A percentile compares a stretch with the other conserved stretches of the same genome.
Evolutionary conservation across 176 grass and related monocot species (phyloP).

Genomic region (Oryza punctata): DNA sequence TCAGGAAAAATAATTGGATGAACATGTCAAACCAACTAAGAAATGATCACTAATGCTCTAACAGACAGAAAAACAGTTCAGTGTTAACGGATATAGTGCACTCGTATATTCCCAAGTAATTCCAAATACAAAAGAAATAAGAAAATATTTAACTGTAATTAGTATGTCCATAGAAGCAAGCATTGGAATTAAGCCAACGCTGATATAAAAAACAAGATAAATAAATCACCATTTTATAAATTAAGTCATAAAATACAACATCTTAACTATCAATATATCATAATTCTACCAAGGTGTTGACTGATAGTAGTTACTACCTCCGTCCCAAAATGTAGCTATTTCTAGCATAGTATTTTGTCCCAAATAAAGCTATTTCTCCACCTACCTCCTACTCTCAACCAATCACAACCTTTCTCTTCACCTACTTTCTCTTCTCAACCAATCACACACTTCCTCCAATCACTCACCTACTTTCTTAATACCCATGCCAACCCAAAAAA

Average conservation of each 20-base stretch:
- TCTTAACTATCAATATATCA: not conserved
- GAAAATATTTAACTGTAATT: not conserved
- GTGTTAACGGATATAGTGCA: not conserved
- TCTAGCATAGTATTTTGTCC: no score
- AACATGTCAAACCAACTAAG: not conserved
- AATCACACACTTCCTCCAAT: no score
- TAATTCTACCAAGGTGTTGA: not conserved
- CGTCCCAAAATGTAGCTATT: no score
- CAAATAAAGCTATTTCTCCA: no score
- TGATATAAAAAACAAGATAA: not conserved
- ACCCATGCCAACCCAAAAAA: no score
- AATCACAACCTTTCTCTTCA: no score
- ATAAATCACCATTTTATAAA: not conserved
- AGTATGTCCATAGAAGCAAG: not conserved
- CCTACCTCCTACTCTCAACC: no score
- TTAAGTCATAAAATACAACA: not conserved
- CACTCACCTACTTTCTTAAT: no score
- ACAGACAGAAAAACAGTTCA: not conserved
- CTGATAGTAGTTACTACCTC: not conserved
- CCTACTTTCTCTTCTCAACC: no score
- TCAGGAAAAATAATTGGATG: constrained; percentile 24
- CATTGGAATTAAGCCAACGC: not conserved
- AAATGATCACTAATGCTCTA: not conserved
- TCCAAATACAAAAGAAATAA: not conserved
- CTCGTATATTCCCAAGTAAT: not conserved